Evolutionary conservation across 169 alveolate genomes (phyloP), one percentile per base, ranked within the genome.

Genomic region (Plasmodium inui): DNA sequence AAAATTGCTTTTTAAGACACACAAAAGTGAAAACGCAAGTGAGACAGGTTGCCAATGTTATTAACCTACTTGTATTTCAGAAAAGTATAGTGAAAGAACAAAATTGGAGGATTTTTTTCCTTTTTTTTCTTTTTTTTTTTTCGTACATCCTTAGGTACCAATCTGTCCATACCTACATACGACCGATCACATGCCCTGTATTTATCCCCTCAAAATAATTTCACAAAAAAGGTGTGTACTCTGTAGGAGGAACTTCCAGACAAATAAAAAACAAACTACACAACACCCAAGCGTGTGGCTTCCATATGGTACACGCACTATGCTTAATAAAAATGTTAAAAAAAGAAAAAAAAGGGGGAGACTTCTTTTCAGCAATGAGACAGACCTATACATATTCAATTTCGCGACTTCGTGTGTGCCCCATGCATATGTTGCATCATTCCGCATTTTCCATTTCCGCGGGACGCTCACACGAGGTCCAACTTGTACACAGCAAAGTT

Each of bases 371-470:
- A n/a, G n/a, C 76, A 67, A 67, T 67, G 76, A 67, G 76, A 67
- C 76, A 67, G 76, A 67, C 76, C 76, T 67, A 67, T 8, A 67
- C 12, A 67, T 67, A 28, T 67, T 26, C 76, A 22, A 19, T 26
- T 67, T 22, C 76, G 37, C 37, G 37, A 19, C 1, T 67, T 67
- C 37, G 37, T 67, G 37, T 67, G 76, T 9, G 76, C 37, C 37
- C 76, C 76, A 67, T 67, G 76, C 76, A 67, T 67, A 26, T 67
- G 76, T 67, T 67, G 39, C 76, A 67, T 67, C 37, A 67, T 67
- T 55, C 71, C 26, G 71, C 26, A 55, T 55, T 55, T 61, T 26
- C 76, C 76, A 26, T 61, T 61, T 61, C 17, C 34, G 1, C 37
- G 37, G 14, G 76, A 19, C 37, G 76, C 37, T 67, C 76, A 67